Percentiles rank a stretch among this genome's conserved stretches.
Evolutionary conservation across 352 stramenopile genomes (phyloP).

Genomic region (Phytophthora constricta): DNA sequence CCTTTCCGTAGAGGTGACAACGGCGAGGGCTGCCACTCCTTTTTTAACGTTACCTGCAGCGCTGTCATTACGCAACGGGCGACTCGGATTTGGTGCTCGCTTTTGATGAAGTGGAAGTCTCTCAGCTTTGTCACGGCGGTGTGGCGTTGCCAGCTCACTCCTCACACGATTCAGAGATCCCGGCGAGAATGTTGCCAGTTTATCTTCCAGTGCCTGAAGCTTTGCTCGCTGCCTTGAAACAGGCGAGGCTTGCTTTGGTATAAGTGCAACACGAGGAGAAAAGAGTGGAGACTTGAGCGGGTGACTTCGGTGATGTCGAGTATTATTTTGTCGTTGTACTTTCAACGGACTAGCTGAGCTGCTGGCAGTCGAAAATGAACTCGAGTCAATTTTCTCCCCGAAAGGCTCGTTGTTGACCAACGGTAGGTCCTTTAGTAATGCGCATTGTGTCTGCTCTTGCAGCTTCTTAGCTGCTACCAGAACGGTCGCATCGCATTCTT

Average conservation of each 20-base stretch:
- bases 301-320: constrained; percentile 9
- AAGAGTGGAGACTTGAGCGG: constrained; percentile 3
- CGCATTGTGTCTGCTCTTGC: constrained; percentile 49
- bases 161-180: constrained; percentile 55
- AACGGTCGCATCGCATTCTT: constrained; percentile 46
- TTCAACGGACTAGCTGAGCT: constrained; percentile 23
- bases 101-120: neutral
- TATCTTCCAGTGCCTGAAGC: constrained; percentile 58
- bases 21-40: constrained; percentile 42
- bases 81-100: neutral
- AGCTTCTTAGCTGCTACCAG: constrained; percentile 52
- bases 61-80: neutral
- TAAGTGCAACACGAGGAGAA: neutral
- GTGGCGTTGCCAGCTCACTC: constrained; percentile 19
- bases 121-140: neutral
- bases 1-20: constrained; percentile 57
- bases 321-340: neutral
- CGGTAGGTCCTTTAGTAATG: constrained; percentile 33
- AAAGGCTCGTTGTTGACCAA: constrained; percentile 1
- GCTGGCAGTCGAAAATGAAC: constrained; percentile 17
- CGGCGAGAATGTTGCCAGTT: constrained; percentile 56
- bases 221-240: constrained; percentile 61
- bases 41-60: neutral
- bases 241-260: constrained; percentile 39
- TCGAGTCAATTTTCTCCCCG: constrained; percentile 12